These are phyloP conservation scores for Aspergillus sp. DNA, from an alignment of 2,329 filamentous ascomycete genomes.

Conservation along the genomic window DNA sequence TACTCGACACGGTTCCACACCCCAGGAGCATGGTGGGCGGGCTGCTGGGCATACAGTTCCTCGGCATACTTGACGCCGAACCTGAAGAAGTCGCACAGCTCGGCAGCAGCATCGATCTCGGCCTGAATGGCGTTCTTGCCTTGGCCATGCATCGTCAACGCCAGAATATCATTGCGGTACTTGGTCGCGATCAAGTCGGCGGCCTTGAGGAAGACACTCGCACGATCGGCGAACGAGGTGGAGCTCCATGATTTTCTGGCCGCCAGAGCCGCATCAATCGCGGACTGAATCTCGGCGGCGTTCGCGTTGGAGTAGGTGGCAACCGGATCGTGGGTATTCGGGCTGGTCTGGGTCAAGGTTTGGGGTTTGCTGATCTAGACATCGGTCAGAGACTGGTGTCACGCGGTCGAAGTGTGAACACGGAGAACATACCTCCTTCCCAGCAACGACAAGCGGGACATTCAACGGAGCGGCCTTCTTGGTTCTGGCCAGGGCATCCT, in stretches of 20 bases:
- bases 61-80: slow-evolving; percentile 85
- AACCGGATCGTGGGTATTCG: slow-evolving; percentile 67
- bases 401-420: not conserved
- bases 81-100: slow-evolving; percentile 79
- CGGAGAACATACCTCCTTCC: slow-evolving; percentile 56
- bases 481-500: slow-evolving; percentile 60
- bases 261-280: slow-evolving; percentile 4
- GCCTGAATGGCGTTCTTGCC: slow-evolving; percentile 6
- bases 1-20: slow-evolving; percentile 86
- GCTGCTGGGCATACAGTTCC: slow-evolving; percentile 77
- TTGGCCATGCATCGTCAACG: slow-evolving; percentile 9
- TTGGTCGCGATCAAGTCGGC: slow-evolving; percentile 3
- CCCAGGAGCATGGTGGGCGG: slow-evolving; percentile 66
- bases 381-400: not conserved
- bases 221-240: slow-evolving; percentile 5
- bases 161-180: slow-evolving; percentile 5
- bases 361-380: slow-evolving; percentile 23
- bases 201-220: slow-evolving; percentile 6
- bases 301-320: slow-evolving; percentile 80
- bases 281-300: slow-evolving; percentile 62
- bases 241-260: slow-evolving; percentile 5
- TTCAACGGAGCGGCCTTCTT: slow-evolving; percentile 62
- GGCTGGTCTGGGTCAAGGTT: slow-evolving; percentile 60
- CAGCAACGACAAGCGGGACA: slow-evolving; percentile 74
- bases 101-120: slow-evolving; percentile 59